phyloP scores from a whole-genome alignment of 441 rosid genomes.

The Bruguiera hainesii region DNA sequence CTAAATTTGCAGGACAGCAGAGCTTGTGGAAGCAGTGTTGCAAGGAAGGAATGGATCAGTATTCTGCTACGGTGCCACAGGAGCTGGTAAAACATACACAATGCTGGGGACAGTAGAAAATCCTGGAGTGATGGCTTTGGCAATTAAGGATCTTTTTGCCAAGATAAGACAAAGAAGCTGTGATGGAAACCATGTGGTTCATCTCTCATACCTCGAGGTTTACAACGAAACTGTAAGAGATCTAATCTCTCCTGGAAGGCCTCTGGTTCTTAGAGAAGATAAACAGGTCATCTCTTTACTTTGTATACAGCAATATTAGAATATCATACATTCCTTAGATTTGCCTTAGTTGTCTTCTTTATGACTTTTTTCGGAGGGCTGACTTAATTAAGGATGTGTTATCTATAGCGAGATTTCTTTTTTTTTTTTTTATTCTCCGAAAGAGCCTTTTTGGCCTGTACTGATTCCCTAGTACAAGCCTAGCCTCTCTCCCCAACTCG shows the following conservation, averaged over 20 bases:
- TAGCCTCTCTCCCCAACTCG: too few relatives aligned
- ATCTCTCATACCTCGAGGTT: constrained; percentile 90
- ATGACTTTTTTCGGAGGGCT: neutral
- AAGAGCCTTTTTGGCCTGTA: too few relatives aligned
- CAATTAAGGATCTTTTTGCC: constrained; percentile 84
- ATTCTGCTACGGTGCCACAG: constrained; percentile 95
- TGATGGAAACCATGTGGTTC: constrained; percentile 85
- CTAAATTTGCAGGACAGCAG: constrained; percentile 68
- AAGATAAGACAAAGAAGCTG: constrained; percentile 79
- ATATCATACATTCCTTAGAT: neutral
- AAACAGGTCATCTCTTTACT: constrained; percentile 51
- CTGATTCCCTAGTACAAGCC: too few relatives aligned
- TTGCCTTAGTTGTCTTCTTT: neutral
- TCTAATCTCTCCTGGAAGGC: constrained; percentile 95
- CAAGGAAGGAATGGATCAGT: constrained; percentile 95
- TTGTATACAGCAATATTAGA: neutral
- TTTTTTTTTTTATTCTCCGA: too few relatives aligned
- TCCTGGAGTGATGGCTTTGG: constrained; percentile 98
- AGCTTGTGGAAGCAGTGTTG: constrained; percentile 80
- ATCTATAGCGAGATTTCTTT: too few relatives aligned
- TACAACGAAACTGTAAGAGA: constrained; percentile 91
- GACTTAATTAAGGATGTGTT: too few relatives aligned
- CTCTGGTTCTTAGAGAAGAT: constrained; percentile 89
- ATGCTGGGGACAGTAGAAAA: constrained; percentile 88
- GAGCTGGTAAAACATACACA: constrained; percentile 94